Evolutionary conservation across 768 basidiomycete genomes (phyloP).

Genomic region (Cytidiella melzeri): DNA sequence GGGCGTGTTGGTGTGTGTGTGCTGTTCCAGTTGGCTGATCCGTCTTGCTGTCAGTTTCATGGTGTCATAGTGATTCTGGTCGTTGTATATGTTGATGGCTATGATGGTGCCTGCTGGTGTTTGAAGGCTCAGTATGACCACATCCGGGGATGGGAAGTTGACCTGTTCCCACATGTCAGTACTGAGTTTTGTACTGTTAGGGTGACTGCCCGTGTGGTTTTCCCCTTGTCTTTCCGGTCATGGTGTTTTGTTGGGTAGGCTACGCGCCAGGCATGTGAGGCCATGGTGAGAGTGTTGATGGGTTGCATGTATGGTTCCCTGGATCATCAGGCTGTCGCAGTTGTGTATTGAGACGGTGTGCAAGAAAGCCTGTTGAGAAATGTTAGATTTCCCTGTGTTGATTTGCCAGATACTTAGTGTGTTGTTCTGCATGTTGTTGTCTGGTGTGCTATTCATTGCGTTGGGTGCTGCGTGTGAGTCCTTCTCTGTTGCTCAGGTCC

Average conservation of each 20-base stretch:
- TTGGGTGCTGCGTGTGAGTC: not conserved
- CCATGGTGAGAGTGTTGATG: no score
- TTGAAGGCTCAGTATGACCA: not conserved
- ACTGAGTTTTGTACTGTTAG: not conserved
- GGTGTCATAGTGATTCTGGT: no score
- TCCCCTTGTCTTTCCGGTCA: no score
- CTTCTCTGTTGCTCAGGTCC: no score
- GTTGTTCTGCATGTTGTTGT: not conserved
- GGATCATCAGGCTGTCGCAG: not conserved
- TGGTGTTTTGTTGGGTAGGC: no score
- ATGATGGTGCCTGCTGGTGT: not conserved
- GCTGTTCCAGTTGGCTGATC: no score
- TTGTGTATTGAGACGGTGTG: not conserved
- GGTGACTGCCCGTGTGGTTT: not conserved
- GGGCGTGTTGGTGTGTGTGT: not conserved
- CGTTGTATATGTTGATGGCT: no score
- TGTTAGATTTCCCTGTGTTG: not conserved
- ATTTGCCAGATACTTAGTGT: not conserved
- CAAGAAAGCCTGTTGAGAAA: no score
- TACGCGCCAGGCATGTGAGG: not conserved
- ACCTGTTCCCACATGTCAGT: no score
- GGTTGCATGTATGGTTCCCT: not conserved
- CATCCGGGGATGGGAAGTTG: no score
- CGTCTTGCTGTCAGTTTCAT: not conserved
- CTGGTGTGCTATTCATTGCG: not conserved